Evolutionary conservation across 169 alveolate species (phyloP), one percentile per base, ranked within the genome.

Genomic region (Condylostoma magnum): DNA sequence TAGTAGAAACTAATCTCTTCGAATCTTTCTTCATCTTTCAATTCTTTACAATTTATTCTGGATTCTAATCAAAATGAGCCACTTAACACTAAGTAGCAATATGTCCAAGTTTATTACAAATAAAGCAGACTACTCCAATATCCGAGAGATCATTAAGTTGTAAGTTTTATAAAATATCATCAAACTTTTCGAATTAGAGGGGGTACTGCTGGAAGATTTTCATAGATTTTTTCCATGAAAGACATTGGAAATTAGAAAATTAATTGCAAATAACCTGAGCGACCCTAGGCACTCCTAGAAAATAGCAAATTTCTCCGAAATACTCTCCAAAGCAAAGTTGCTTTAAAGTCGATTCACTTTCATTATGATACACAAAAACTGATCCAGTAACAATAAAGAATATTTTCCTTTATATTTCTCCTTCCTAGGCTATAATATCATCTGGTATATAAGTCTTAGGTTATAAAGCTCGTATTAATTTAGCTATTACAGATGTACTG

Each of bases 241-340:
- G 48, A 18, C 25, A 15, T 25, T 37, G 3, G 10, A 73, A 18
- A 6, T 63, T 65, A 18, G 67, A 27, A 53, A 47, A 63, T 22
- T 53, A 52, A 18, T 46, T 20, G 4, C 76, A 30, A 0, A 54
- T 48, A 6, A 54, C 51, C 1, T 70, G 20, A 2, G 77, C 77
- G 27, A 22, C 30, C 33, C 83, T 63, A 33, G 72, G 41, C 15
- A n/a, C 18, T 5, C 57, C 58, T 0, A 72, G 22, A 54, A 75
- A 75, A 51, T 66, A 75, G 12, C 73, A 34, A 6, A 75, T 53
- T 63, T 65, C 76, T 53, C 83, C 83, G 43, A 75, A 75, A 28
- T 25, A 50, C 6, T 69, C 37, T 33, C 52, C 65, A 34, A 63
- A 46, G 18, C 33, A 20, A n/a, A 60, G 41, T 6, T 8, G 25